These are phyloP conservation scores for Sporothrix curviconia DNA, from an alignment of 2,329 filamentous ascomycete species.

Conservation along the genomic window DNA sequence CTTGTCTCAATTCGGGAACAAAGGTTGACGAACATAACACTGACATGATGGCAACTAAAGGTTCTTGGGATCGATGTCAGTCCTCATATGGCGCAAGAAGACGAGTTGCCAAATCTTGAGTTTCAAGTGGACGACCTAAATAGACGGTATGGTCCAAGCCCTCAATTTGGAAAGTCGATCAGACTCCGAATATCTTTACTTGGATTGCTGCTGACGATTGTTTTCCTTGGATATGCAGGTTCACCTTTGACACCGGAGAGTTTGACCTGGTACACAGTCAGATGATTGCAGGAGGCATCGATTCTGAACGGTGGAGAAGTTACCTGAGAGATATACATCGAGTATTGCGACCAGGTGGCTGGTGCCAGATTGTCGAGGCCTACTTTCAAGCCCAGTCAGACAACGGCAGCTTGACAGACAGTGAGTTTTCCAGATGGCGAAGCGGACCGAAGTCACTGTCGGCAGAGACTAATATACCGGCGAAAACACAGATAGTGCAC, in stretches of 20 bases:
- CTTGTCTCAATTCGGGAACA: no score
- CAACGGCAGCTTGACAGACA: constrained; percentile 66
- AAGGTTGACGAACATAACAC: no score
- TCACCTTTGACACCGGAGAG: constrained; percentile 61
- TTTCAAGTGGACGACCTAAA: constrained; percentile 70
- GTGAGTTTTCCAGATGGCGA: constrained; percentile 30
- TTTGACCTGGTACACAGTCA: constrained; percentile 83
- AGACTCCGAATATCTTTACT: not conserved
- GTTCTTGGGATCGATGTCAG: constrained; percentile 67
- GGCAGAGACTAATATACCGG: not conserved
- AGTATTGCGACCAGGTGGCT: constrained; percentile 68
- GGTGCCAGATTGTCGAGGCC: constrained; percentile 84
- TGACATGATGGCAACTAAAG: constrained; percentile 33
- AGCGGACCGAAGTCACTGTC: no score
- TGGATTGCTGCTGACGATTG: constrained; percentile 15
- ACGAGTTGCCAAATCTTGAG: constrained; percentile 56
- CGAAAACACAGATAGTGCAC: constrained; percentile 47
- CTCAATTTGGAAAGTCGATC: no score
- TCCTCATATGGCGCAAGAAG: constrained; percentile 61
- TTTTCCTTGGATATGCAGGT: constrained; percentile 35
- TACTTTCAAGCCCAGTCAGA: constrained; percentile 82
- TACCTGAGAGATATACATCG: constrained; percentile 72
- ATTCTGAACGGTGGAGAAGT: constrained; percentile 62
- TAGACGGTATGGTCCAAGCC: constrained; percentile 39
- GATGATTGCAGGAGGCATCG: constrained; percentile 64